phyloP scores from a whole-genome alignment of 1,284 basidiomycete genomes.

The Papiliotrema nemorosa region DNA sequence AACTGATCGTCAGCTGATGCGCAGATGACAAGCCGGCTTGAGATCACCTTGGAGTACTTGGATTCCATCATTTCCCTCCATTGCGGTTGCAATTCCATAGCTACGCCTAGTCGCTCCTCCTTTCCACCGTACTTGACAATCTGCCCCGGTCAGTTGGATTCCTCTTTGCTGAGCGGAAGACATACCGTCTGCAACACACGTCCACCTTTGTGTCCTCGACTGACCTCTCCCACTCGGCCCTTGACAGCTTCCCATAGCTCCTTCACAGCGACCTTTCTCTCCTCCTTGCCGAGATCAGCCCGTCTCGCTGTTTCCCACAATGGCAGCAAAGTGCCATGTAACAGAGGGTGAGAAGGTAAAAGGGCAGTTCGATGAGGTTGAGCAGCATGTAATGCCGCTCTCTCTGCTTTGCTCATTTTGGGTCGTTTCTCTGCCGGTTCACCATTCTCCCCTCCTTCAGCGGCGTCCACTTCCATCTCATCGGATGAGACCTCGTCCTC shows the following conservation, averaged over 20 bases:
- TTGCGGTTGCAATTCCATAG: slow-evolving; percentile 71
- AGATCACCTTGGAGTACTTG: slow-evolving; percentile 76
- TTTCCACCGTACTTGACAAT: slow-evolving; percentile 77
- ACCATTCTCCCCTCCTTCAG: slow-evolving; percentile 7
- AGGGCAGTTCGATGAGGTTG: slow-evolving; percentile 60
- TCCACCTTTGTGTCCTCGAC: slow-evolving; percentile 84
- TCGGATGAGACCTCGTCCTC: not conserved
- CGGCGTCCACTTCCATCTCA: slow-evolving; percentile 3
- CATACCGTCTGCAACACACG: slow-evolving; percentile 73
- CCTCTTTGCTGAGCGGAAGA: not conserved
- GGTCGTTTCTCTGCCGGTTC: slow-evolving; percentile 25
- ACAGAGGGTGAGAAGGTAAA: slow-evolving; percentile 68
- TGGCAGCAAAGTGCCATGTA: slow-evolving; percentile 62
- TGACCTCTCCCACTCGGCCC: slow-evolving; percentile 75
- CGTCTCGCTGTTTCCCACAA: slow-evolving; percentile 76
- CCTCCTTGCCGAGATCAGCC: slow-evolving; percentile 65
- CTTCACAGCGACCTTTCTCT: slow-evolving; percentile 67
- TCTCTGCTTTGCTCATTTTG: slow-evolving; percentile 37
- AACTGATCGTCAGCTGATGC: slow-evolving; percentile 55
- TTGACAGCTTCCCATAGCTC: slow-evolving; percentile 69
- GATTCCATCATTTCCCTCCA: slow-evolving; percentile 73
- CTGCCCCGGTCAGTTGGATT: slow-evolving; percentile 28
- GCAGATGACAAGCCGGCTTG: not conserved
- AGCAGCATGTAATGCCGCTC: slow-evolving; percentile 41
- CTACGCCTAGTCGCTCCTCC: slow-evolving; percentile 71